Conservation (phyloP, 2,329 filamentous ascomycete species). For the Chlorencoelia australis region DNA sequence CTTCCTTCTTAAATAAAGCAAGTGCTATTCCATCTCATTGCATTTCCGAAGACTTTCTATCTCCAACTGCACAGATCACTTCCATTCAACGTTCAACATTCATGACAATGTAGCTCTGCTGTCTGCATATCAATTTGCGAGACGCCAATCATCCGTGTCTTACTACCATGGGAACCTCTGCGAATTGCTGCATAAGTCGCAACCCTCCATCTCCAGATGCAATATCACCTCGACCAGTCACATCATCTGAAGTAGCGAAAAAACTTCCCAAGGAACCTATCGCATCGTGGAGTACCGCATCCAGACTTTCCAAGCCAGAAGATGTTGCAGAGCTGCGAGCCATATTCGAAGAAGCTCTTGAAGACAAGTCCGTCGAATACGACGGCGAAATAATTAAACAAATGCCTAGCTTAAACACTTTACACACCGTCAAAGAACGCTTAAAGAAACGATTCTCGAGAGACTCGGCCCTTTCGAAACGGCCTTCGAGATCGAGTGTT, state of each 20-base stretch:
- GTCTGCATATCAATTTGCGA: too few species aligned
- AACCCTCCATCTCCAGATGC: constrained; percentile 24
- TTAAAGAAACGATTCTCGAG: constrained; percentile 34
- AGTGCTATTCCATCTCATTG: too few species aligned
- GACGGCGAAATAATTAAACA: constrained; percentile 35
- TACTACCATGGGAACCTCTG: too few species aligned
- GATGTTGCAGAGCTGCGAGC: constrained; percentile 17
- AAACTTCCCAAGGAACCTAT: constrained; percentile 9
- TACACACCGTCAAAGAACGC: constrained; percentile 35
- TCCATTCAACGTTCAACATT: too few species aligned
- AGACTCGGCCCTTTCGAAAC: constrained; percentile 30
- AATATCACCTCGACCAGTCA: constrained; percentile 16
- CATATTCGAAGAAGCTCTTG: constrained; percentile 20
- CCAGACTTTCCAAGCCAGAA: constrained; percentile 4
- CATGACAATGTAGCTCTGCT: too few species aligned
- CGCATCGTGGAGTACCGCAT: constrained; percentile 13
- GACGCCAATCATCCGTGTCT: too few species aligned
- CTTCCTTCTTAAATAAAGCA: too few species aligned
- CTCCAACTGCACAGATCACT: too few species aligned
- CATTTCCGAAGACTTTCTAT: too few species aligned
- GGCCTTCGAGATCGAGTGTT: constrained; percentile 33
- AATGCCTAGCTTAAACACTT: constrained; percentile 30
- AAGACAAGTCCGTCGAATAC: constrained; percentile 24
- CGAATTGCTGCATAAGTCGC: constrained; percentile 21
- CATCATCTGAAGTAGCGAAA: constrained; percentile 6